Conservation (phyloP, 768 basidiomycete species). For the Collybia sordida region DNA sequence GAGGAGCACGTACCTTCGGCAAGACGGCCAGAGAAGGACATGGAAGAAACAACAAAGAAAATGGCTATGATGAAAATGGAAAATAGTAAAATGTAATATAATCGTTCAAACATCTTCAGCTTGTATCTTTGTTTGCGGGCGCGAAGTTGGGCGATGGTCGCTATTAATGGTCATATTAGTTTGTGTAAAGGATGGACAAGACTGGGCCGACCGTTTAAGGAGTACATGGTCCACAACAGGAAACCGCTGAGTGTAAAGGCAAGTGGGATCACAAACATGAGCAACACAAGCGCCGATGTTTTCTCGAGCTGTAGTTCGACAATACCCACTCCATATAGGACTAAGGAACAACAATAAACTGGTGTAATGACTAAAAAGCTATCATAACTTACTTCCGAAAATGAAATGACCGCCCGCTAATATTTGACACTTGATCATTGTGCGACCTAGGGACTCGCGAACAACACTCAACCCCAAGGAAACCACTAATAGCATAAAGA, state of each 20-base stretch:
- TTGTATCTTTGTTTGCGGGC: conserved; percentile 87
- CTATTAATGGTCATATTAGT: conserved; percentile 32
- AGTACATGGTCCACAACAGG: conserved; percentile 93
- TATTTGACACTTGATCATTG: conserved; percentile 82
- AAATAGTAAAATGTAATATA: conserved; percentile 82
- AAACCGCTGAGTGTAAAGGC: conserved; percentile 96
- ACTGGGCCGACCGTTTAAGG: conserved; percentile 72
- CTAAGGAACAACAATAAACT: conserved; percentile 32
- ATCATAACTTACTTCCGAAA: conserved; percentile 78
- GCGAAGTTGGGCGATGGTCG: conserved; percentile 84
- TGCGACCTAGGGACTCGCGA: conserved; percentile 78
- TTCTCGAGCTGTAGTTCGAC: conserved; percentile 92
- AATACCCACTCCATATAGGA: conserved; percentile 92
- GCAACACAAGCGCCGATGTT: conserved; percentile 78
- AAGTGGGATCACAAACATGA: conserved; percentile 91
- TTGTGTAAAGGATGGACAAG: not conserved
- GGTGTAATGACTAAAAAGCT: not conserved
- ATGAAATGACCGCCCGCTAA: conserved; percentile 86
- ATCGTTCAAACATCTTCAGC: conserved; percentile 81
- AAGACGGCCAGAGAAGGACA: conserved; percentile 88
- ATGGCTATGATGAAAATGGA: conserved; percentile 79
- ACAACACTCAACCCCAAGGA: conserved; percentile 92
- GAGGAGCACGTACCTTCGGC: conserved; percentile 68
- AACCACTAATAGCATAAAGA: conserved; percentile 93
- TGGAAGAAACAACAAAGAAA: conserved; percentile 91